Percentiles rank a stretch among this genome's conserved stretches.
Evolutionary conservation across 164 flowering plant species (phyloP).

Genomic region (Annona squamosa): DNA sequence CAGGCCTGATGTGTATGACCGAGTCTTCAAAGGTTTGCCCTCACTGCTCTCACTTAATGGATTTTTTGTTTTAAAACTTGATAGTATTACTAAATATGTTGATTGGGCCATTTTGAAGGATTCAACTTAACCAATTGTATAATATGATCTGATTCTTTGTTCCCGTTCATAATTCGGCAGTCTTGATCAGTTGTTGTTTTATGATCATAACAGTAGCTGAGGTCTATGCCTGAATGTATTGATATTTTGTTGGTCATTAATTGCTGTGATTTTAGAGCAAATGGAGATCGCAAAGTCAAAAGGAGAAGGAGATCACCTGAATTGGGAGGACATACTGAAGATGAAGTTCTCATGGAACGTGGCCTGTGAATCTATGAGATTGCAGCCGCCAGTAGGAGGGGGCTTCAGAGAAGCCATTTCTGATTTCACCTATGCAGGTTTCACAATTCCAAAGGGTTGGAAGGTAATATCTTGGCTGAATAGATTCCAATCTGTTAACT

Average conservation of each 20-base stretch:
- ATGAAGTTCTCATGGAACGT: slow-evolving; percentile 27
- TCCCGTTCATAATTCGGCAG: too few species aligned
- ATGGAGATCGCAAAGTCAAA: slow-evolving; percentile 17
- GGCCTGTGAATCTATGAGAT: slow-evolving; percentile 19
- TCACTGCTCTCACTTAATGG: background rate
- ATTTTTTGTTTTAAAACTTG: too few species aligned
- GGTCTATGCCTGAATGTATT: too few species aligned
- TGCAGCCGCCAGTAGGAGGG: slow-evolving; percentile 18
- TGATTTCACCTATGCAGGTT: slow-evolving; percentile 20
- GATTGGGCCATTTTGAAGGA: background rate
- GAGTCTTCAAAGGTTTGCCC: slow-evolving; percentile 13
- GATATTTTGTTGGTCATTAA: too few species aligned
- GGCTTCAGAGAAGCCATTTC: slow-evolving; percentile 19
- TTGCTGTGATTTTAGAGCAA: slow-evolving; percentile 16
- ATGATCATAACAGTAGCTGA: too few species aligned
- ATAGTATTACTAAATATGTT: too few species aligned
- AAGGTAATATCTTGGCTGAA: slow-evolving; percentile 10
- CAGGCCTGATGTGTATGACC: slow-evolving; percentile 16
- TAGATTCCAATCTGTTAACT: too few species aligned
- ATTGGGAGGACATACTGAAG: slow-evolving; percentile 25
- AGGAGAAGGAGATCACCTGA: slow-evolving; percentile 12
- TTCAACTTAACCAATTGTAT: background rate
- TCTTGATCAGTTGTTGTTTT: too few species aligned
- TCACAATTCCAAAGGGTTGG: slow-evolving; percentile 24
- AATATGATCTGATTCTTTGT: background rate